These are phyloP conservation scores for Pythium dissotocum DNA, from an alignment of 352 stramenopile genomes.

Conservation along the genomic window DNA sequence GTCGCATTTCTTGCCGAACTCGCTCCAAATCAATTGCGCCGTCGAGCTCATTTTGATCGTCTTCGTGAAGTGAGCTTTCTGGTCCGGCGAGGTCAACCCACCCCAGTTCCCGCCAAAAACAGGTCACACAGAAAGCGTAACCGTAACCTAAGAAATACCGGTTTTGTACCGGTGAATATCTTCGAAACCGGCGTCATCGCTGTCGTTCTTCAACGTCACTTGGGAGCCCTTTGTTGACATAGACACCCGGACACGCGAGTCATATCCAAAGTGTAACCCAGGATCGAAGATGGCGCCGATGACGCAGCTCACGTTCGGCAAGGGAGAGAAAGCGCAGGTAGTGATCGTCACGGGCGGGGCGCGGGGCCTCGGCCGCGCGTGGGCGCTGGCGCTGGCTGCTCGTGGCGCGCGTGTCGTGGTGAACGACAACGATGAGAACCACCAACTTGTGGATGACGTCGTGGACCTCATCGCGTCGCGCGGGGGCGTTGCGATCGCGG, in stretches of 20 bases:
- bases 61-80: background rate
- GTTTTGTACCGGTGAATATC: background rate
- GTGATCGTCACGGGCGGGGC: constrained; percentile 64
- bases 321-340: constrained; percentile 48
- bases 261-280: background rate
- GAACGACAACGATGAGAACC: constrained; percentile 68
- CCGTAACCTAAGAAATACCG: background rate
- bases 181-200: constrained; percentile 2
- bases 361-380: constrained; percentile 50
- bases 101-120: constrained; percentile 29
- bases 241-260: background rate
- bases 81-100: too few species aligned
- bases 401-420: constrained; percentile 58
- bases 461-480: constrained; percentile 38
- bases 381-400: constrained; percentile 46
- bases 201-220: constrained; percentile 17
- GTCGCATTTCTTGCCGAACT: constrained; percentile 65
- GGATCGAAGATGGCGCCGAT: constrained; percentile 9
- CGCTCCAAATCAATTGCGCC: constrained; percentile 47
- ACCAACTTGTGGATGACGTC: constrained; percentile 42
- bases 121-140: background rate
- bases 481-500: constrained; percentile 47
- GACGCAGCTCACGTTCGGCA: constrained; percentile 46
- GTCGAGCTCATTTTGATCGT: constrained; percentile 31
- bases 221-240: constrained; percentile 16